Base-by-base conservation (phyloP, 2,329 filamentous ascomycete genomes). In the Diplodia intermedia region DNA sequence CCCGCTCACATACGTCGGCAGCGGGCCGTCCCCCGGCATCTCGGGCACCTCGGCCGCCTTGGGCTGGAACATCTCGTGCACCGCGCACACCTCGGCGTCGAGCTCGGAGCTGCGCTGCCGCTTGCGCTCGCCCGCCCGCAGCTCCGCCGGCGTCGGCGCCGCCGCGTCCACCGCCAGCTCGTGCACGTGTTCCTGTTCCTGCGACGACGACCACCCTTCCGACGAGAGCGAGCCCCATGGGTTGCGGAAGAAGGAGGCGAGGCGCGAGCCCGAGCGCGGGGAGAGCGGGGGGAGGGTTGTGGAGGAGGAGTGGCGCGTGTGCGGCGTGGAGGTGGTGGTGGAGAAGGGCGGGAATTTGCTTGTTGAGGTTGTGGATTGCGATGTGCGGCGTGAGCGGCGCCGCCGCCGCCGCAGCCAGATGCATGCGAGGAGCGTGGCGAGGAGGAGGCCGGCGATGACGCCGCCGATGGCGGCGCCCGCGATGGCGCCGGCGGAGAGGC, bases 381-480 rank as follows among this genome's bases (percentile, higher is more conserved):
- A 23, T 23, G 23, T 23, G 3, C 65, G n/a, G n/a, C n/a, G n/a
- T n/a, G n/a, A n/a, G n/a, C n/a, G n/a, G n/a, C n/a, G n/a, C n/a
- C n/a, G 63, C 52, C 52, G 63, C 12, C 55, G 53, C 33, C 61
- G 61, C 31, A 54, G 36, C n/a, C 38, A 53, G 31, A 50, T 74
- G 73, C 72, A 77, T 63, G 72, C 74, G 52, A 77, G 70, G 67
- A 79, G 76, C 14, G 67, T 71, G 12, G 65, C 72, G 15, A 76
- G 47, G n/a, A 70, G 73, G 6, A 72, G 36, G 3, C 54, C 60
- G 18, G 43, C 75, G 7, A 69, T 68, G 43, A 63, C 70, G 29
- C 52, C 53, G n/a, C 74, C 78, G 3, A 75, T 70, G 11, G 77
- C 76, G 1, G 76, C 76, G 1, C 77, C 77, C 18, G 74, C 76